These are phyloP conservation scores for Saccharomyces uvarum DNA, from an alignment of 1,139 yeast genomes.

Conservation along the genomic window DNA sequence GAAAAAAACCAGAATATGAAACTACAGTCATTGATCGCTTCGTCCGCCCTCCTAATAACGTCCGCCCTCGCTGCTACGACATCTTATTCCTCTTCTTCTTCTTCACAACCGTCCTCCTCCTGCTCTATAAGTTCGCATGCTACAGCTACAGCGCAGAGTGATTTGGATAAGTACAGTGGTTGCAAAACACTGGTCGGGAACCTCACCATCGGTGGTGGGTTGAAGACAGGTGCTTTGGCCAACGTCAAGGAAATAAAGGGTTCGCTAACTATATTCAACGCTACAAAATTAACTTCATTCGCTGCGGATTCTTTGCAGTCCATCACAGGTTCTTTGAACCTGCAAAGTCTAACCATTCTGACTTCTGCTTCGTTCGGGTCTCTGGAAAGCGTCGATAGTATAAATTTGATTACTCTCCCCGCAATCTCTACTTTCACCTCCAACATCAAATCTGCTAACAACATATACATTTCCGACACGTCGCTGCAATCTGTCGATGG, in stretches of 20 bases:
- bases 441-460: constrained; percentile 65
- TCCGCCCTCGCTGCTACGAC: constrained; percentile 23
- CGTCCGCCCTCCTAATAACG: not conserved
- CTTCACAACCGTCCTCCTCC: constrained; percentile 32
- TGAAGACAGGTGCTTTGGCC: constrained; percentile 51
- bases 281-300: constrained; percentile 53
- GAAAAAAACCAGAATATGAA: not conserved
- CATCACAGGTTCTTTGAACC: constrained; percentile 61
- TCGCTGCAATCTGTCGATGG: constrained; percentile 72
- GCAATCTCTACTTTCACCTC: constrained; percentile 66
- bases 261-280: constrained; percentile 57
- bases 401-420: constrained; percentile 77
- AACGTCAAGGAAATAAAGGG: constrained; percentile 69
- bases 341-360: constrained; percentile 62
- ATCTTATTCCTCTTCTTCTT: constrained; percentile 21
- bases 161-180: constrained; percentile 61
- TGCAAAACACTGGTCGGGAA: constrained; percentile 82
- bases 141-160: constrained; percentile 71
- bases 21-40: not conserved
- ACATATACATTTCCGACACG: constrained; percentile 78
- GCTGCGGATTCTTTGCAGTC: constrained; percentile 72
- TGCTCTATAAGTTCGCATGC: constrained; percentile 43
- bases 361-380: constrained; percentile 65
- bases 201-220: constrained; percentile 55
- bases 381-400: constrained; percentile 72